A percentile compares a stretch with the other conserved stretches of the same genome.
These are phyloP conservation scores for Amphirosellinia nigrospora DNA, from an alignment of 495 filamentous ascomycete genomes.

Conservation along the genomic window DNA sequence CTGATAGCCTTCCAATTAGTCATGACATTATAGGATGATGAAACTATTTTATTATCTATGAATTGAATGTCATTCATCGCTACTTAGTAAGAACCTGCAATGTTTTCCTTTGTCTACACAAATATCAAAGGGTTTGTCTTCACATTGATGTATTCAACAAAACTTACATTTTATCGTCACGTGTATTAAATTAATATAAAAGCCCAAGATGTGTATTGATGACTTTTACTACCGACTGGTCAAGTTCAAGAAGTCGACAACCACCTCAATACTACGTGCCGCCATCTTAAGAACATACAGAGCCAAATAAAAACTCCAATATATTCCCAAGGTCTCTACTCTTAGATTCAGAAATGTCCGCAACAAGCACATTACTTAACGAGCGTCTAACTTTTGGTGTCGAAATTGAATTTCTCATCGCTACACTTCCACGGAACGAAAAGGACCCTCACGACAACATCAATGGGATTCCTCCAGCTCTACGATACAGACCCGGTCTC, in stretches of 20 bases:
- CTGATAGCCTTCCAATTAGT: no score
- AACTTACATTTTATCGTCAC: not conserved
- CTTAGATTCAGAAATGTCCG: slow-evolving; percentile 17
- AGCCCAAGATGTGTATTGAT: no score
- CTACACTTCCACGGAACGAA: not conserved
- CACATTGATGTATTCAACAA: not conserved
- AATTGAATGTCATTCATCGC: not conserved
- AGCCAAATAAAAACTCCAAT: not conserved
- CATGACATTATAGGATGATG: no score
- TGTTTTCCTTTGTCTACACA: slow-evolving; percentile 1
- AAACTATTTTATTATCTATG: not conserved
- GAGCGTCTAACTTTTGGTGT: slow-evolving; percentile 37
- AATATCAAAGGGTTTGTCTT: not conserved
- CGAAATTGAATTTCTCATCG: slow-evolving; percentile 41
- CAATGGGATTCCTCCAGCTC: slow-evolving; percentile 23
- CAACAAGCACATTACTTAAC: not conserved
- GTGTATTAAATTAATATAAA: no score
- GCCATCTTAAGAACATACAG: no score
- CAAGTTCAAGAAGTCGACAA: not conserved
- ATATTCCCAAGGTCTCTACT: not conserved
- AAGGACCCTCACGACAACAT: slow-evolving; percentile 12
- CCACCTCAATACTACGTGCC: not conserved
- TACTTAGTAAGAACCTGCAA: not conserved
- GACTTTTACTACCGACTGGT: not conserved
- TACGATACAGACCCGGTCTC: no score